Evolutionary conservation across 176 grass and related monocot genomes (phyloP), one percentile per base, ranked within the genome.

Genomic region (Cenchrus fungigraminus): DNA sequence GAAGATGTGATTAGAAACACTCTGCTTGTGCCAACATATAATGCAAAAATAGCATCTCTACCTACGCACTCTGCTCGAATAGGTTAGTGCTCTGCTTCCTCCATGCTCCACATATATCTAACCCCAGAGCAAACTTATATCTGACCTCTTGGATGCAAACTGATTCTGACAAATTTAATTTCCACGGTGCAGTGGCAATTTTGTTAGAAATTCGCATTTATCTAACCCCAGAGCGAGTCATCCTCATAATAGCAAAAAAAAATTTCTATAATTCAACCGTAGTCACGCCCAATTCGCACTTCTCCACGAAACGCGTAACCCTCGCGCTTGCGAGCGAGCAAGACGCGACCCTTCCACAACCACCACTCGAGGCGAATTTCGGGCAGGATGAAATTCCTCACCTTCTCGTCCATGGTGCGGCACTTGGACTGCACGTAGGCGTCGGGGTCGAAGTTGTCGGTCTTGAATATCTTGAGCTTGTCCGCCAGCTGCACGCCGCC

Each of bases 391-490:
- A 73, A 78, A 81, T 6, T 62, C 70, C 79, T 79, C 20, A 95
- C 96, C 93, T 94, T 96, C 89, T 99, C 97, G 54, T 92, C 87
- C 97, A 96, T 99, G 57, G 77, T 42, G 43, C 92, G 86, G 88
- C 97, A 96, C 88, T 99, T 99, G 73, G 97, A 94, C 88, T 99
- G 97, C 88, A 99, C 90, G 56, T 99, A 99, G n/a, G 97, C 67
- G 57, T 96, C 97, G 25, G 97, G 91, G 89, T 99, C 93, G 82
- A 99, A 99, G 64, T 99, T 96, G 44, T 92, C 90, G 62, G 91
- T 99, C 87, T 94, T 99, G 93, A 99, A 99, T 42, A 99, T 99
- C 91, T 96, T 99, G 45, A 99, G 88, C 90, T 96, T 99, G 79
- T 99, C 97, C 9, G 91, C 75, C 50, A 93, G 91, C 87, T 89